A percentile compares a stretch with the other conserved stretches of the same genome.
These are phyloP conservation scores for Camelina laxa DNA, from an alignment of 345 rosid species.

Conservation along the genomic window DNA sequence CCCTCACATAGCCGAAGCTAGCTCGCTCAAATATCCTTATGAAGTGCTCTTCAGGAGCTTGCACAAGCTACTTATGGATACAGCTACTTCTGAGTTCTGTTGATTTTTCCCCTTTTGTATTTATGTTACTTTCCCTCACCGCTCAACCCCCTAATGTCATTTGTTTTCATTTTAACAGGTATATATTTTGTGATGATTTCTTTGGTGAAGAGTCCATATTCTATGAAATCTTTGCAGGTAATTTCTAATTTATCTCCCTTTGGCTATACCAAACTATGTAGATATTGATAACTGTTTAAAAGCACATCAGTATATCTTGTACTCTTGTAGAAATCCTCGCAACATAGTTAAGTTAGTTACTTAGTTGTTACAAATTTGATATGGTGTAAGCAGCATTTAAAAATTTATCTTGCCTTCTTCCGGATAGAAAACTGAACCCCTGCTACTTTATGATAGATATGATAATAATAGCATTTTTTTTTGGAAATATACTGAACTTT, in stretches of 20 bases:
- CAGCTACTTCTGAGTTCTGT: conserved; percentile 97
- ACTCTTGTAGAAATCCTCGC: conserved; percentile 16
- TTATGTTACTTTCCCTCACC: conserved; percentile 21
- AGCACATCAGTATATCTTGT: conserved; percentile 4
- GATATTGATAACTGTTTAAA: conserved; percentile 15
- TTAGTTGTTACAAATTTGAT: conserved; percentile 3
- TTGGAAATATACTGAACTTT: conserved; percentile 10
- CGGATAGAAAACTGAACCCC: background rate
- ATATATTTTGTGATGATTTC: conserved; percentile 94
- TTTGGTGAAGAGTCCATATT: conserved; percentile 94
- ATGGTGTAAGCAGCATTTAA: conserved; percentile 11
- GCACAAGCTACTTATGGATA: conserved; percentile 97
- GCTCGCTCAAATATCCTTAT: conserved; percentile 87
- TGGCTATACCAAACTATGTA: conserved; percentile 3
- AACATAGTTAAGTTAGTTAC: conserved; percentile 24
- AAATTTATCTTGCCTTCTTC: conserved; percentile 8
- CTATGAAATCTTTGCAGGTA: conserved; percentile 89
- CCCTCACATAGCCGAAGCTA: conserved; percentile 99
- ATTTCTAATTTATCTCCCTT: conserved; percentile 18
- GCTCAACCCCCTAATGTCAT: conserved; percentile 23
- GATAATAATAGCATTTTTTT: conserved; percentile 18
- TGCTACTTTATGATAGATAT: conserved; percentile 12
- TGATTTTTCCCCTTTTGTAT: conserved; percentile 31
- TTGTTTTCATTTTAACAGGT: conserved; percentile 55
- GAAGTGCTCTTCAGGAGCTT: conserved; percentile 97